Evolutionary conservation across 2,329 filamentous ascomycete species (phyloP).

Genomic region (Cyphellophora attinorum): DNA sequence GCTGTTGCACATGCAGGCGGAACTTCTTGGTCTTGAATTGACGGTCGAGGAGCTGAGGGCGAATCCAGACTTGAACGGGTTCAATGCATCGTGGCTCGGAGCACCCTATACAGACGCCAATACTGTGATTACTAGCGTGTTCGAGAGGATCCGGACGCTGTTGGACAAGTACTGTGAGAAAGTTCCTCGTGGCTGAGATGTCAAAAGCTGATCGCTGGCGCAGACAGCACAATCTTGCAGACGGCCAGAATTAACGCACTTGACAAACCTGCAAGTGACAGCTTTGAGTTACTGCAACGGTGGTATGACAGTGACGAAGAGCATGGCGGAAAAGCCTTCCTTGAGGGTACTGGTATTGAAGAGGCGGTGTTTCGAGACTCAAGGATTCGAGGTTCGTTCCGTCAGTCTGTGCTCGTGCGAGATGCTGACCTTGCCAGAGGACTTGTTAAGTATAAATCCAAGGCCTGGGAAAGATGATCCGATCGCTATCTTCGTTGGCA

Average conservation of each 20-base stretch:
- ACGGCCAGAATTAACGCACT: slow-evolving; percentile 13
- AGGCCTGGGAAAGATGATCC: slow-evolving; percentile 9
- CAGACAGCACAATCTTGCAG: slow-evolving; percentile 12
- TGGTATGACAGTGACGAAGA: slow-evolving; percentile 16
- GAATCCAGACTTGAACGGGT: slow-evolving; percentile 10
- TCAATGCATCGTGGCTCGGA: slow-evolving; percentile 14
- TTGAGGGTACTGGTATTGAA: slow-evolving; percentile 14
- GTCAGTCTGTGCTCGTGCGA: neutral
- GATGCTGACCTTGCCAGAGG: slow-evolving; percentile 4
- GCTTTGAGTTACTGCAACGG: slow-evolving; percentile 11
- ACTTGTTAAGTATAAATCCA: slow-evolving; percentile 12
- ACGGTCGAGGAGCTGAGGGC: slow-evolving; percentile 12
- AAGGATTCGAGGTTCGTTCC: slow-evolving; percentile 1
- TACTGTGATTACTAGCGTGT: slow-evolving; percentile 10
- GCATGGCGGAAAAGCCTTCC: slow-evolving; percentile 12
- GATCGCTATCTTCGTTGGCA: slow-evolving; percentile 12
- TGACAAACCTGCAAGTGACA: slow-evolving; percentile 10
- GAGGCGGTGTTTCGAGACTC: slow-evolving; percentile 11
- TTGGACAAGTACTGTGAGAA: slow-evolving; percentile 14
- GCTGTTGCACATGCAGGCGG: slow-evolving; percentile 16
- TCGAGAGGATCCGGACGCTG: slow-evolving; percentile 13
- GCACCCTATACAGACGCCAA: neutral
- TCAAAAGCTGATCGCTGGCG: slow-evolving; percentile 7
- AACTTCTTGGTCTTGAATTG: slow-evolving; percentile 13
- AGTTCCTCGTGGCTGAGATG: slow-evolving; percentile 1